Conservation (phyloP, 805 yeast genomes). For the Cyberlindnera xishuangbannaensis region DNA sequence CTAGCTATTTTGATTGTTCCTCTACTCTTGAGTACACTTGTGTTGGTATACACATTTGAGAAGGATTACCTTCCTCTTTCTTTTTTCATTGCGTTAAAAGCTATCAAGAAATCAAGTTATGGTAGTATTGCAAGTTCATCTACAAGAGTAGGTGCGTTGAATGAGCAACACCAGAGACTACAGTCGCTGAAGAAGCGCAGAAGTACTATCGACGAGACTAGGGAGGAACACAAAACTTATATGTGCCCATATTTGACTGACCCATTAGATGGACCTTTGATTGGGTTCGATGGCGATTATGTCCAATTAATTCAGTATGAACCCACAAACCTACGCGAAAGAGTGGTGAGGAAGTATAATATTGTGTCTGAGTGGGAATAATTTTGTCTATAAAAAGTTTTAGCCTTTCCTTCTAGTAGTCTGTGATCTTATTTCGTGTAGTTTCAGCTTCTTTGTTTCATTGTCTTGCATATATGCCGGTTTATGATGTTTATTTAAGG, state of each 20-base stretch:
- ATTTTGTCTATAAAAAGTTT: not conserved
- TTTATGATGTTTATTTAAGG: slow-evolving; percentile 1
- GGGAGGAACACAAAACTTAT: slow-evolving; percentile 44
- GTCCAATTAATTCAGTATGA: slow-evolving; percentile 22
- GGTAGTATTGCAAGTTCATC: not conserved
- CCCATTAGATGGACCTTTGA: slow-evolving; percentile 79
- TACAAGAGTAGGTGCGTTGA: too few species aligned
- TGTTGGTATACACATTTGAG: slow-evolving; percentile 75
- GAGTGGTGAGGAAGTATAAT: slow-evolving; percentile 18
- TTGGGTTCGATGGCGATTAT: slow-evolving; percentile 36
- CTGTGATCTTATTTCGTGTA: slow-evolving; percentile 6
- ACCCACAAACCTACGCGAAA: slow-evolving; percentile 17
- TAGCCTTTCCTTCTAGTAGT: not conserved
- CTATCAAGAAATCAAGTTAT: slow-evolving; percentile 35
- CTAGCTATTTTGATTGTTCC: slow-evolving; percentile 73
- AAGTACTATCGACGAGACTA: slow-evolving; percentile 24
- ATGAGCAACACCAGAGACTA: slow-evolving; percentile 1
- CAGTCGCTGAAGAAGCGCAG: slow-evolving; percentile 15
- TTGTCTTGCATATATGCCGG: slow-evolving; percentile 9
- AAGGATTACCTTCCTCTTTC: slow-evolving; percentile 76
- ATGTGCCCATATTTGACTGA: slow-evolving; percentile 70
- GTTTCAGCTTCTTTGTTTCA: slow-evolving; percentile 2
- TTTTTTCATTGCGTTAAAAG: slow-evolving; percentile 79
- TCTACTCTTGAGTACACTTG: slow-evolving; percentile 61
- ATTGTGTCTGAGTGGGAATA: slow-evolving; percentile 25